Evolutionary conservation across 345 rosid genomes (phyloP).

Genomic region (Kernera saxatilis): DNA sequence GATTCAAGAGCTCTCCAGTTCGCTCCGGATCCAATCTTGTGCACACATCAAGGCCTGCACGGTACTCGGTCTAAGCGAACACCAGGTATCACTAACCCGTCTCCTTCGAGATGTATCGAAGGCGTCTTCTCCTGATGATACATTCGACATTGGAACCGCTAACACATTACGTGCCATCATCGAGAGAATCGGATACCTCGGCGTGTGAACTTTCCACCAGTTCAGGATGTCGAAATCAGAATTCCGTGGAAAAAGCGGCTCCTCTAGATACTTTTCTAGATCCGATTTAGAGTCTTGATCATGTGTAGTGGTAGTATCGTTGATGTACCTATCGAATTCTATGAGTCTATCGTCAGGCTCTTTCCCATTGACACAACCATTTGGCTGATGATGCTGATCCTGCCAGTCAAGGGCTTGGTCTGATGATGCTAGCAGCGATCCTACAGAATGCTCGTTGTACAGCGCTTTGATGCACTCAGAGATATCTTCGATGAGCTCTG

Average conservation of each 20-base stretch:
- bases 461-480: conserved; percentile 50
- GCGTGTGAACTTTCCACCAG: conserved; percentile 88
- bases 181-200: conserved; percentile 69
- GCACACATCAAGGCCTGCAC: conserved; percentile 80
- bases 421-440: conserved; percentile 50
- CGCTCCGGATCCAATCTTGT: conserved; percentile 69
- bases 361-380: conserved; percentile 21
- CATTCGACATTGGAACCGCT: conserved; percentile 59
- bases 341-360: conserved; percentile 47
- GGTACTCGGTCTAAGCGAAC: conserved; percentile 46
- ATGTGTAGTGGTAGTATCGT: conserved; percentile 43
- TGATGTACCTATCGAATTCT: conserved; percentile 63
- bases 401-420: conserved; percentile 56
- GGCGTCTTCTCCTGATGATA: conserved; percentile 37
- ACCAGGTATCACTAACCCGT: conserved; percentile 47
- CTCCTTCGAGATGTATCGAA: conserved; percentile 33
- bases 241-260: conserved; percentile 72
- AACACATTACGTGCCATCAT: conserved; percentile 72
- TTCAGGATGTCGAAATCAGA: conserved; percentile 57
- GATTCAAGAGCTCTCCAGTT: conserved; percentile 34
- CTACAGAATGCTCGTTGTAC: conserved; percentile 65
- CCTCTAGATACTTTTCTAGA: conserved; percentile 75
- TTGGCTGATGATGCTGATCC: conserved; percentile 15
- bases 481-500: conserved; percentile 52
- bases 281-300: conserved; percentile 52